Percentiles rank a stretch among this genome's conserved stretches.
These are phyloP conservation scores for Aspergillus melleus DNA, from an alignment of 2,329 filamentous ascomycete genomes.

Conservation along the genomic window DNA sequence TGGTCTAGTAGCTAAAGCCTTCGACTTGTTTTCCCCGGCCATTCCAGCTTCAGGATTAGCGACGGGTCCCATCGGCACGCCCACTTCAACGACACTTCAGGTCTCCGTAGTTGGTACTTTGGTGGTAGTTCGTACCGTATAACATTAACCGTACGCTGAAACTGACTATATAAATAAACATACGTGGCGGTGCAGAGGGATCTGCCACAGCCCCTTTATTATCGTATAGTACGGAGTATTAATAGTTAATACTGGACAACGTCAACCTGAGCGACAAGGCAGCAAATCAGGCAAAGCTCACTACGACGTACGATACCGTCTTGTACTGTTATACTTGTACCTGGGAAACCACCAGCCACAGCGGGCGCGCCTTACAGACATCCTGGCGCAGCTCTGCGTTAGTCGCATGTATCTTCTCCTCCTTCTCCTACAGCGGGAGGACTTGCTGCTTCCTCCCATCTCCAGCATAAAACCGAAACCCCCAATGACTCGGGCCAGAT, in stretches of 20 bases:
- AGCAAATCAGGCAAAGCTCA: not conserved
- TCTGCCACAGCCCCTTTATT: not conserved
- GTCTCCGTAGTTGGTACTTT: too few species aligned
- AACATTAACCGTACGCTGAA: too few species aligned
- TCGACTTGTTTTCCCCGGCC: not conserved
- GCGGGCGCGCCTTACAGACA: not conserved
- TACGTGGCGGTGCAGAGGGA: constrained; percentile 14
- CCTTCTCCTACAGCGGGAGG: too few species aligned
- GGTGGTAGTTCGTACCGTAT: too few species aligned
- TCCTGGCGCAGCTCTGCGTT: not conserved
- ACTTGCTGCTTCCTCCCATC: too few species aligned
- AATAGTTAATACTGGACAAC: too few species aligned
- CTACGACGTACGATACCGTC: too few species aligned
- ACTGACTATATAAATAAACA: not conserved
- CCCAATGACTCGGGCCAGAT: not conserved
- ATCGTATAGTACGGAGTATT: too few species aligned
- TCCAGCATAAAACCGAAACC: too few species aligned
- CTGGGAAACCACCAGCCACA: not conserved
- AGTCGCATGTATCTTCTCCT: too few species aligned
- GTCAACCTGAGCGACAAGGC: not conserved
- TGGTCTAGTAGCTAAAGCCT: not conserved
- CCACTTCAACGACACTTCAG: too few species aligned
- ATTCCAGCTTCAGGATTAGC: not conserved
- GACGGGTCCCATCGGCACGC: too few species aligned
- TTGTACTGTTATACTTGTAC: not conserved